Evolutionary conservation across 2,329 filamentous ascomycete species (phyloP), one percentile per base, ranked within the genome.

Genomic region (Cladosporium sp.): DNA sequence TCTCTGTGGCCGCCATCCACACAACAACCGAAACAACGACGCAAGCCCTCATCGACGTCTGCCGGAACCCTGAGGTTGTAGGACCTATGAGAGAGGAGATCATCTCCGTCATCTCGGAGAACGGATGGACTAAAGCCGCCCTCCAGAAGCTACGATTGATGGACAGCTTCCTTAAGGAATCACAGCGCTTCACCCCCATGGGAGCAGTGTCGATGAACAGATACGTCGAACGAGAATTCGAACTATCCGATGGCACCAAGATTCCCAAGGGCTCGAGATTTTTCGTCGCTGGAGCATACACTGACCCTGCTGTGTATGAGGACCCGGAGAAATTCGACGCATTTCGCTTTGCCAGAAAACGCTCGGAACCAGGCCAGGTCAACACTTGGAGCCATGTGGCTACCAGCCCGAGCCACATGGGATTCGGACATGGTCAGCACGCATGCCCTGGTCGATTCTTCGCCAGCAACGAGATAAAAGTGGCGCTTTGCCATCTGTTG

Each of bases 391-490:
- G 43, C 36, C 54, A 64, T 30, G 62, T 64, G 28, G 68, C 70
- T 2, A 68, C 67, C 5, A 67, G 64, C 2, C 32, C 66, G 7
- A 64, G 68, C 16, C 69, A 75, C 63, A 60, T 73, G 39, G 66
- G 53, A 0, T 77, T 76, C 66, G 74, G 75, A 16, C 65, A 70
- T 34, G 76, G 76, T 16, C 67, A 69, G 32, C 73, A 77, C 59
- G 72, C 71, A 14, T 76, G 77, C 59, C 76, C 76, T 11, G 76
- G 77, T 2, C 68, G 76, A 14, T 77, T 77, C 66, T 75, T 79
- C 46, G 76, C 75, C 14, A 64, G 68, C 10, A 73, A 73, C 36
- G 73, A 76, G 65, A 70, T 77, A 59, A 78, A 78, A 65, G 70
- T 78, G 28, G 65, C 72, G 1, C 60, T 79, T n/a, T 71, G 68